A percentile compares a stretch with the other conserved stretches of the same genome.
These are phyloP conservation scores for Mycena leptocephala DNA, from an alignment of 768 basidiomycete genomes.

Conservation along the genomic window DNA sequence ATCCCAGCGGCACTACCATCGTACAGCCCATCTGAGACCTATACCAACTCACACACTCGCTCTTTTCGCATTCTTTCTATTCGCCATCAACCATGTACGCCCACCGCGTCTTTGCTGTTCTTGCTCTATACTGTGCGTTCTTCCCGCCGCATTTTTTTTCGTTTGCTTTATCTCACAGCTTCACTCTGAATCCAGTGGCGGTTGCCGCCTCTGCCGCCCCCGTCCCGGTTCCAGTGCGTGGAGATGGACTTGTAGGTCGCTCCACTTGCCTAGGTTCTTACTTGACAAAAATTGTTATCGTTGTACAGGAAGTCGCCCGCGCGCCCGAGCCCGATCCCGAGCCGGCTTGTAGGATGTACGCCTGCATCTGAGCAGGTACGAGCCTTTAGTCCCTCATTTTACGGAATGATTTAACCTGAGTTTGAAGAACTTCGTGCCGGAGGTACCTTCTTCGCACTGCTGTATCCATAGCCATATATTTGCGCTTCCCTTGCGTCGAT, in stretches of 20 bases:
- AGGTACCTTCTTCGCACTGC: too few species aligned
- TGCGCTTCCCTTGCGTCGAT: too few species aligned
- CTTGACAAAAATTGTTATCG: not conserved
- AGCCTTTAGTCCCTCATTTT: too few species aligned
- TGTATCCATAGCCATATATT: too few species aligned
- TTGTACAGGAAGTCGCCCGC: not conserved
- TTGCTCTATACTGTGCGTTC: not conserved
- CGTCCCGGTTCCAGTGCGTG: not conserved
- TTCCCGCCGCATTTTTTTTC: not conserved
- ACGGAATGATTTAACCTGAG: too few species aligned
- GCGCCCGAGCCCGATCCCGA: not conserved
- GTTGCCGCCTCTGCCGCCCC: not conserved
- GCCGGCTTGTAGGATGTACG: not conserved
- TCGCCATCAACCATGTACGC: too few species aligned
- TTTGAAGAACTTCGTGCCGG: too few species aligned
- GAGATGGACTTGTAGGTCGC: not conserved
- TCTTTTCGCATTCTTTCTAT: not conserved
- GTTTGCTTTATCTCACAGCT: not conserved
- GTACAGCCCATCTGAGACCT: too few species aligned
- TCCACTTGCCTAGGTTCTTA: not conserved
- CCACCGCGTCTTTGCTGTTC: not conserved
- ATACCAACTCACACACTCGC: too few species aligned
- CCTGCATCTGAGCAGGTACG: not conserved
- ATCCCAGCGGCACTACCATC: too few species aligned
- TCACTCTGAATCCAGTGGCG: not conserved